These are phyloP conservation scores for Puya raimondii DNA, from an alignment of 176 grass and related monocot genomes.

Conservation along the genomic window DNA sequence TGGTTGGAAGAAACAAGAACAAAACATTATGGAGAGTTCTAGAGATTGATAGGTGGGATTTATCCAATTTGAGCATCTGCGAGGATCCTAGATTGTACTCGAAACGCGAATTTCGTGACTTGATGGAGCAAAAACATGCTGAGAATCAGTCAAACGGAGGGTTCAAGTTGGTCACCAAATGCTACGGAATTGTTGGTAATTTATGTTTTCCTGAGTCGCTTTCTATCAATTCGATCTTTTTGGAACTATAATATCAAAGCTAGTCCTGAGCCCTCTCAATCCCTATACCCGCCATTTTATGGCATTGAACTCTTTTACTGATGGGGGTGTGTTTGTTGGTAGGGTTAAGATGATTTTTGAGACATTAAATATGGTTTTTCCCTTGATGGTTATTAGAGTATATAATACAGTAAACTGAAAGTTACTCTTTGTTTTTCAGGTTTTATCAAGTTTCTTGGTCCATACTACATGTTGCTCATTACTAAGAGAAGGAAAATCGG, in stretches of 20 bases:
- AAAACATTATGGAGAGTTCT: slow-evolving; percentile 12
- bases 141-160: slow-evolving; percentile 14
- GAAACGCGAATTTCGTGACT: slow-evolving; percentile 17
- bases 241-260: too few relatives aligned
- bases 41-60: slow-evolving; percentile 17
- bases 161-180: slow-evolving; percentile 24
- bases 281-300: too few relatives aligned
- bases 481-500: slow-evolving; percentile 71
- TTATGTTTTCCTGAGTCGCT: not conserved
- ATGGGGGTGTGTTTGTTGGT: too few relatives aligned
- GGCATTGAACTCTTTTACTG: too few relatives aligned
- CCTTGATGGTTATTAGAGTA: too few relatives aligned
- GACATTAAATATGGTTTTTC: too few relatives aligned
- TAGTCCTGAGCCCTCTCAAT: too few relatives aligned
- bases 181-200: slow-evolving; percentile 22
- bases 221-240: too few relatives aligned
- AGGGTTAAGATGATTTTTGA: too few relatives aligned
- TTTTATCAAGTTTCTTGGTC: slow-evolving; percentile 82
- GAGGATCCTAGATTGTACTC: slow-evolving; percentile 20
- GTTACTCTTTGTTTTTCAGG: slow-evolving; percentile 30
- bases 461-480: slow-evolving; percentile 91
- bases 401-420: slow-evolving; percentile 5
- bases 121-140: slow-evolving; percentile 15
- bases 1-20: slow-evolving; percentile 14
- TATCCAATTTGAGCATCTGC: slow-evolving; percentile 8